These are phyloP conservation scores for Sanghuangporus weigelae DNA, from an alignment of 1,284 basidiomycete species.

Conservation along the genomic window DNA sequence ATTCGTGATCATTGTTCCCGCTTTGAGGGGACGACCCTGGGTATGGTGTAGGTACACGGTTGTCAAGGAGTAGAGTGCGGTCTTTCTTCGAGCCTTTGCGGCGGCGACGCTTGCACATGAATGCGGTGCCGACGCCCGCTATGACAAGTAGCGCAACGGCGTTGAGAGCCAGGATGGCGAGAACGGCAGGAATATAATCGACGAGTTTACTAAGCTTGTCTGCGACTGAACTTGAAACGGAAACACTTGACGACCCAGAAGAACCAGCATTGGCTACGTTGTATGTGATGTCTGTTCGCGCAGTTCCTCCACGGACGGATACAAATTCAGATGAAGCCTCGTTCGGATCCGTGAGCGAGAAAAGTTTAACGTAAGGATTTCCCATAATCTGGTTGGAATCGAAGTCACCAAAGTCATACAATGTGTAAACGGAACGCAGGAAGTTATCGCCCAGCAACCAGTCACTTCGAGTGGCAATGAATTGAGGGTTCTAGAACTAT, in stretches of 20 bases:
- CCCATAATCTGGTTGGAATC: constrained; percentile 57
- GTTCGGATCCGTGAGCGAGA: constrained; percentile 62
- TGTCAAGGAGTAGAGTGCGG: neutral
- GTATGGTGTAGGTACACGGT: constrained; percentile 9
- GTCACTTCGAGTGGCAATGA: constrained; percentile 40
- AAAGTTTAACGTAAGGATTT: constrained; percentile 68
- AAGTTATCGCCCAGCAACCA: constrained; percentile 80
- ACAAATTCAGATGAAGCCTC: constrained; percentile 68
- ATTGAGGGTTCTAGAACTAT: neutral
- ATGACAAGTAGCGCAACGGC: constrained; percentile 59
- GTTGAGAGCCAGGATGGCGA: constrained; percentile 68
- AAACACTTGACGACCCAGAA: constrained; percentile 33
- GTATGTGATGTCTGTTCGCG: constrained; percentile 63
- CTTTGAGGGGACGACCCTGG: neutral
- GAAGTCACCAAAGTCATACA: constrained; percentile 85
- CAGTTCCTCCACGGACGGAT: constrained; percentile 52
- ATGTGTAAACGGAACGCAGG: constrained; percentile 75
- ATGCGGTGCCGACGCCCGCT: constrained; percentile 43
- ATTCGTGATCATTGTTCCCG: neutral
- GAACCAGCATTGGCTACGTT: constrained; percentile 37
- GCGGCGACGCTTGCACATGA: constrained; percentile 40
- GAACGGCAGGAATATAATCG: constrained; percentile 60
- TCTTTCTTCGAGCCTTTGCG: constrained; percentile 21
- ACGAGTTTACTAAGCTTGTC: constrained; percentile 54
- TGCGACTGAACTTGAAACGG: constrained; percentile 49